phyloP scores from a whole-genome alignment of 2,329 filamentous ascomycete genomes.

The Fonsecaea pedrosoi region DNA sequence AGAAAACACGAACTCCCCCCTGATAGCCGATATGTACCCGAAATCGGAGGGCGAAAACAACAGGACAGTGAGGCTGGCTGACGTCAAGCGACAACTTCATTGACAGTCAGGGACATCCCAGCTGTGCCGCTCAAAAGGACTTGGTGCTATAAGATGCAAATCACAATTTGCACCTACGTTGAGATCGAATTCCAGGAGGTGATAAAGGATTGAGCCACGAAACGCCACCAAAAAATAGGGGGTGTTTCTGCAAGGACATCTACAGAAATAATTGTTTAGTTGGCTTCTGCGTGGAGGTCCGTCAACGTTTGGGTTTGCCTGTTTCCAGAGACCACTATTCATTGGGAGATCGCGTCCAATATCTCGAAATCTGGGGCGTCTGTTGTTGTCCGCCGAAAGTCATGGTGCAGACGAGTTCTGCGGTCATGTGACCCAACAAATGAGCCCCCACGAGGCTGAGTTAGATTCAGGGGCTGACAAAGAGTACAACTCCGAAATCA shows the following conservation, averaged over 20 bases:
- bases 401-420: neutral
- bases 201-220: neutral
- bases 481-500: neutral
- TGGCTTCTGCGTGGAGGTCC: neutral
- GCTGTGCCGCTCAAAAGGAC: neutral
- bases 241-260: neutral
- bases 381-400: neutral
- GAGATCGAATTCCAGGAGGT: neutral
- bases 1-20: neutral
- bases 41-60: neutral
- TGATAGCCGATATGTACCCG: slow-evolving; percentile 1
- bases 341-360: neutral
- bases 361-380: neutral
- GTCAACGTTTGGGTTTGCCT: neutral
- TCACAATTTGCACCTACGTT: too few species aligned
- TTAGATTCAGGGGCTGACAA: neutral
- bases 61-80: neutral
- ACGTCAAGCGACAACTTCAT: neutral
- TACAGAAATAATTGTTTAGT: neutral
- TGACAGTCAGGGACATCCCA: neutral
- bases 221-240: neutral
- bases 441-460: neutral
- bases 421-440: neutral
- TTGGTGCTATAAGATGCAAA: neutral
- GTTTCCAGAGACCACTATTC: neutral